phyloP scores from a whole-genome alignment of 176 grass and related monocot genomes.

The Juncus effusus region DNA sequence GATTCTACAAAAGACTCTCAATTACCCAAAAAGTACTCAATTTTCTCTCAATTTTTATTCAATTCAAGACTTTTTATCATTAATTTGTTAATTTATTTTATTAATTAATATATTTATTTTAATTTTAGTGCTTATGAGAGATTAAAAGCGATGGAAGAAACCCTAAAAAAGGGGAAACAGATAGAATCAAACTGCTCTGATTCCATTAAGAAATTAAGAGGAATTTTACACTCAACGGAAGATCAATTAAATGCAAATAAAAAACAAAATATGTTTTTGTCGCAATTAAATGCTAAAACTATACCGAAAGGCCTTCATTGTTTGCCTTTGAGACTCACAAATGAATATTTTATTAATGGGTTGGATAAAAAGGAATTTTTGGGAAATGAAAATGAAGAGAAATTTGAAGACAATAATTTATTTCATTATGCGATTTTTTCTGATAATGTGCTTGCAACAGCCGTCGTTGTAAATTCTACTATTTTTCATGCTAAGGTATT shows the following conservation, averaged over 20 bases:
- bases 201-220: constrained; percentile 47
- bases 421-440: constrained; percentile 95
- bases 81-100: neutral
- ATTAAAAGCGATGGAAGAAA: constrained; percentile 79
- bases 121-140: constrained; percentile 49
- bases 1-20: constrained; percentile 47
- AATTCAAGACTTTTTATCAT: neutral
- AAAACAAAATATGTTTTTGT: constrained; percentile 60
- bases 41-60: constrained; percentile 21
- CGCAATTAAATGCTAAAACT: constrained; percentile 80
- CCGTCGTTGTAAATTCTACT: constrained; percentile 85
- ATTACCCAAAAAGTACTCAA: constrained; percentile 67
- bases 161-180: constrained; percentile 45
- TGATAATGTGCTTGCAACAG: constrained; percentile 82
- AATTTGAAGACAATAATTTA: constrained; percentile 74
- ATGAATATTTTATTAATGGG: constrained; percentile 56
- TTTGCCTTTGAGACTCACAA: constrained; percentile 72
- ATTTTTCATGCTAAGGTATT: constrained; percentile 74
- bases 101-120: neutral
- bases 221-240: constrained; percentile 59
- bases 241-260: constrained; percentile 55
- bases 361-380: constrained; percentile 40
- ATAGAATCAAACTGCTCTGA: constrained; percentile 67
- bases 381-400: constrained; percentile 35
- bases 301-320: constrained; percentile 83